A percentile compares a stretch with the other conserved stretches of the same genome.
These are phyloP conservation scores for Porphyrellus cyaneotinctus DNA, from an alignment of 768 basidiomycete species.

Conservation along the genomic window DNA sequence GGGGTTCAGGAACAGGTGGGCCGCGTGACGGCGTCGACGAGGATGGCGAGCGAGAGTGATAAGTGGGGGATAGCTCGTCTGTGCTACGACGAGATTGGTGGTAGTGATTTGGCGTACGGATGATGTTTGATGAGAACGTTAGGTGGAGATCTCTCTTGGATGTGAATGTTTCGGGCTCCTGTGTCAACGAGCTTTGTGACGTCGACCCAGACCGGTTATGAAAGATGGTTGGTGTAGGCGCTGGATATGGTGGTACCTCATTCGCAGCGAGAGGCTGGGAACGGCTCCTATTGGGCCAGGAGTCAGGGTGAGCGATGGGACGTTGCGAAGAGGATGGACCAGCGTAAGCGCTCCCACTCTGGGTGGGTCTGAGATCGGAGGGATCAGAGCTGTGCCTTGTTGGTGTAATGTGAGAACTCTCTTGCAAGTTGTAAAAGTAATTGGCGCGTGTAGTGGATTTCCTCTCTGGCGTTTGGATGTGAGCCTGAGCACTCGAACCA, in stretches of 20 bases:
- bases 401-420: constrained; percentile 15
- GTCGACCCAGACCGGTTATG: constrained; percentile 10
- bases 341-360: neutral
- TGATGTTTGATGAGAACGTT: constrained; percentile 65
- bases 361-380: constrained; percentile 9
- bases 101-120: constrained; percentile 68
- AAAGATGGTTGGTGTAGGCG: constrained; percentile 24
- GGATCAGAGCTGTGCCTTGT: constrained; percentile 27
- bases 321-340: constrained; percentile 22
- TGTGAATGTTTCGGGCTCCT: constrained; percentile 46
- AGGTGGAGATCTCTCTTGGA: constrained; percentile 51
- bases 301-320: constrained; percentile 8
- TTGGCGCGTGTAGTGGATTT: constrained; percentile 9
- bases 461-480: constrained; percentile 24
- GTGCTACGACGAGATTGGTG: constrained; percentile 23
- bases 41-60: constrained; percentile 26
- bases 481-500: constrained; percentile 9
- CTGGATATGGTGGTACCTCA: constrained; percentile 27
- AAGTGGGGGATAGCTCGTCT: constrained; percentile 19
- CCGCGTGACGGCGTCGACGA: constrained; percentile 19
- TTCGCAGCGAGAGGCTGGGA: constrained; percentile 15
- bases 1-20: constrained; percentile 16
- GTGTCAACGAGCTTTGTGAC: constrained; percentile 15
- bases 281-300: constrained; percentile 21
- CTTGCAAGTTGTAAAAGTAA: constrained; percentile 21